phyloP scores from a whole-genome alignment of 202 grass and related monocot genomes.

The Schoenoplectus tabernaemontani region DNA sequence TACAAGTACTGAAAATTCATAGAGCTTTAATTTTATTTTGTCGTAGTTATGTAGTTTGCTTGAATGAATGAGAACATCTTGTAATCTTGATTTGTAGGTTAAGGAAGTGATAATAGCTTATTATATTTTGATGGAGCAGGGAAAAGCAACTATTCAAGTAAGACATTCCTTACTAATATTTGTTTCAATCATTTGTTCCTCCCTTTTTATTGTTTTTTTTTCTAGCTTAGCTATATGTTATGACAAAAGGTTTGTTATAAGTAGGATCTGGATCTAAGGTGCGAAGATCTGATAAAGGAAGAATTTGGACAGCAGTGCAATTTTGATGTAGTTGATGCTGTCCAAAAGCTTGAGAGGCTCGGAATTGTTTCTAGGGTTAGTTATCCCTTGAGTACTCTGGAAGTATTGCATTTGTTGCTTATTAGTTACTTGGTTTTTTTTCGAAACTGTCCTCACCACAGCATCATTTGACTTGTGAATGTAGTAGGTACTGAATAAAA shows the following conservation, averaged over 20 bases:
- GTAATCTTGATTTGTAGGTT: conserved; percentile 38
- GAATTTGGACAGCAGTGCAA: conserved; percentile 74
- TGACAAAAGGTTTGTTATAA: conserved; percentile 16
- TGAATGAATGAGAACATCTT: neutral
- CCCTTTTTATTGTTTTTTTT: neutral
- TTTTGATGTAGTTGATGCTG: conserved; percentile 89
- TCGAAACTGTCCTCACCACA: neutral
- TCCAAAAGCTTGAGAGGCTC: conserved; percentile 88
- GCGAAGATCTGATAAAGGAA: conserved; percentile 82
- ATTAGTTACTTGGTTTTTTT: neutral
- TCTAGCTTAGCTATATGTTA: neutral
- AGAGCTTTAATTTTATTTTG: too few species aligned
- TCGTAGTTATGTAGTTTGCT: neutral
- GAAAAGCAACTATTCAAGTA: conserved; percentile 55
- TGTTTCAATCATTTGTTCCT: neutral
- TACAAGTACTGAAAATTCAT: neutral
- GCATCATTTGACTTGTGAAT: neutral
- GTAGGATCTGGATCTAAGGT: conserved; percentile 74
- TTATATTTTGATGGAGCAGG: conserved; percentile 93
- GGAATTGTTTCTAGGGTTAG: conserved; percentile 89
- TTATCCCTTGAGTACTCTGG: neutral
- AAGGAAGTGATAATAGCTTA: conserved; percentile 96
- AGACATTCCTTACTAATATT: neutral
- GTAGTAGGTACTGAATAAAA: neutral
- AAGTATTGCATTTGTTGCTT: neutral